Base-by-base conservation (phyloP, 2,329 filamentous ascomycete species). In the Pestalotiopsis sp. region DNA sequence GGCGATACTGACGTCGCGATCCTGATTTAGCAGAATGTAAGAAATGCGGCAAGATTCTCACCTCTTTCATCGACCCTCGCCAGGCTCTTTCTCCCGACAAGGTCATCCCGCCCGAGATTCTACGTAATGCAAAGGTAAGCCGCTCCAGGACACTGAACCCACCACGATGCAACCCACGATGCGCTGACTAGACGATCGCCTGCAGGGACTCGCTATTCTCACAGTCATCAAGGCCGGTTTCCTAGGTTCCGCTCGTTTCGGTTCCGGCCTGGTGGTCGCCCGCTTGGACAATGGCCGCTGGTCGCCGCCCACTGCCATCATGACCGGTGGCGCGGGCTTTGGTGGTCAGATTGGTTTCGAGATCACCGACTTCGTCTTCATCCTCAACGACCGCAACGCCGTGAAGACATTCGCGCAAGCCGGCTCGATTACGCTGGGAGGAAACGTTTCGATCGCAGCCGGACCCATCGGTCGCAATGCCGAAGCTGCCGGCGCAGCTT, bases 51-150 rank as follows among this genome's bases (percentile, higher is more conserved):
- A 97, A 97, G 86, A 98, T 98, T 77, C 88, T 99, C 74, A 89
- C 93, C 60, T 97, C 95, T 13, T 99, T 99, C 80, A 89, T 98
- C 79, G 96, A 98, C 79, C 96, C 96, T 23, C 89, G 91, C 78
- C 95, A 98, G 84, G 85, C 95, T 23, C 97, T 98, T 80, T 94
- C 95, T 5, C 95, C 96, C 67, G 96, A 98, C 81, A 98, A 98
- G 82, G 91, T 99, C 79, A 99, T 99, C 75, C 96, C 96, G 64
- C 95, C 95, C 7, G 88, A 91, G 65, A 88, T 99, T 74, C 90
- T 99, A 75, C 92, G 92, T 72, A 93, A 93, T 80, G 96, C 96
- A 76, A 98, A 99, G 90, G 92, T 94, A 82, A 70, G 75, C 73
- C 25, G 13, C 64, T 13, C 38, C 14, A 63, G n/a, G 11, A 39